A percentile compares a stretch with the other conserved stretches of the same genome.
Evolutionary conservation across 2,329 filamentous ascomycete species (phyloP).

Genomic region (Hymenoscyphus fructigenus): DNA sequence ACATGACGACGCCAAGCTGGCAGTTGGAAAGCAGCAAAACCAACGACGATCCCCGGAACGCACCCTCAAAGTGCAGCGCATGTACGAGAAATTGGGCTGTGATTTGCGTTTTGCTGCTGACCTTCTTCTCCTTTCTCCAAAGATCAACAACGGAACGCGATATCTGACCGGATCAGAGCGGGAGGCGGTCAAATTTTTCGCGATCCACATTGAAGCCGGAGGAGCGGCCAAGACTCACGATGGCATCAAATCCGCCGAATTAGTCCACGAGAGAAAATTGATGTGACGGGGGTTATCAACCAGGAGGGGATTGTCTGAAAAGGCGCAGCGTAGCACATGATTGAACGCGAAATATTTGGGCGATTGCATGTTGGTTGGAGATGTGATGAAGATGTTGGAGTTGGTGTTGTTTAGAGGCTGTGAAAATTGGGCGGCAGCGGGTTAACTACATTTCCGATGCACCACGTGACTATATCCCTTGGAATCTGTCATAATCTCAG

Average conservation of each 20-base stretch:
- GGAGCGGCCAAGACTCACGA: conserved; percentile 15
- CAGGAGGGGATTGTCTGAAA: background rate
- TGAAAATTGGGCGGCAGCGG: no score
- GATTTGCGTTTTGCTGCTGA: background rate
- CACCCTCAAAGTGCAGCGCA: background rate
- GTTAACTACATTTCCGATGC: no score
- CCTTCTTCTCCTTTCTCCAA: background rate
- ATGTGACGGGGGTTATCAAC: conserved; percentile 6
- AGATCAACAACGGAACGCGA: background rate
- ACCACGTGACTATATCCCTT: no score
- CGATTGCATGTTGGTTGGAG: background rate
- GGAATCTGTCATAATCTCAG: no score
- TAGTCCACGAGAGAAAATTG: conserved; percentile 31
- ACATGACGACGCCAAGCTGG: no score
- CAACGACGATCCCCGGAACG: background rate
- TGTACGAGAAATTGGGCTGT: background rate
- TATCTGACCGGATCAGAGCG: background rate
- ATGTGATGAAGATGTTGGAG: background rate
- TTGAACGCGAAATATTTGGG: background rate
- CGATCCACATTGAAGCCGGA: background rate
- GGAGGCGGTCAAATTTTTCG: background rate
- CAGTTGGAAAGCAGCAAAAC: background rate
- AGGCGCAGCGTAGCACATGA: background rate
- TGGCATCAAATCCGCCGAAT: conserved; percentile 12
- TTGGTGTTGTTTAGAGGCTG: no score